Conservation (phyloP, 495 filamentous ascomycete genomes). For the Penicillium tannophilum region DNA sequence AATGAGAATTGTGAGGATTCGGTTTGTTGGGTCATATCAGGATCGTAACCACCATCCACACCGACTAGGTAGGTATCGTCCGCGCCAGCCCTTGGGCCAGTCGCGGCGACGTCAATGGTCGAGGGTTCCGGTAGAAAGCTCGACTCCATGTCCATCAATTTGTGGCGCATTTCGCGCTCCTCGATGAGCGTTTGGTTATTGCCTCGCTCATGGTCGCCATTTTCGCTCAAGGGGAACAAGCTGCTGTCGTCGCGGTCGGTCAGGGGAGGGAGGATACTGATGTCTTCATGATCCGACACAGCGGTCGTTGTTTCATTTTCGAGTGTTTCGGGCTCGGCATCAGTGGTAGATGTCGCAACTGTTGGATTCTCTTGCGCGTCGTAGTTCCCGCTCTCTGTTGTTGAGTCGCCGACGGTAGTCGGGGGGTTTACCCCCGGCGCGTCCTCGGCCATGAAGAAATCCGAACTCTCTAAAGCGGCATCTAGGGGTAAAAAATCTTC, state of each 20-base stretch:
- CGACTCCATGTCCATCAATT: conserved; percentile 84
- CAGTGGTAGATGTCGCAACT: conserved; percentile 11
- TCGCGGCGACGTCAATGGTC: conserved; percentile 41
- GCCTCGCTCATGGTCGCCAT: conserved; percentile 41
- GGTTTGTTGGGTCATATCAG: conserved; percentile 16
- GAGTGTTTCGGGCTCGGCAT: conserved; percentile 12
- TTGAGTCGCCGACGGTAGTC: conserved; percentile 26
- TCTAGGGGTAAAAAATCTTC: conserved; percentile 39
- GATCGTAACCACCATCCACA: conserved; percentile 28
- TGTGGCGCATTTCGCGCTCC: conserved; percentile 67
- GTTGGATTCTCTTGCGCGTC: conserved; percentile 22
- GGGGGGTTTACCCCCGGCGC: conserved; percentile 32
- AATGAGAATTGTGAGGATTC: conserved; percentile 35
- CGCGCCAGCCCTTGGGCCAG: conserved; percentile 29
- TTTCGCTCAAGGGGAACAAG: conserved; percentile 39
- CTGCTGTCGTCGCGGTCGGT: conserved; percentile 44
- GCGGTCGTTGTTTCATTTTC: conserved; percentile 12
- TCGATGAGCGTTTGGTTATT: conserved; percentile 57
- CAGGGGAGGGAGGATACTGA: conserved; percentile 39
- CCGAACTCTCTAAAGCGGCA: conserved; percentile 35
- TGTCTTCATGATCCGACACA: conserved; percentile 19
- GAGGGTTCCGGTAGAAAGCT: conserved; percentile 69
- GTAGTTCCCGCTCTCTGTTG: conserved; percentile 18
- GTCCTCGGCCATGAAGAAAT: conserved; percentile 43
- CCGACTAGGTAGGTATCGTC: conserved; percentile 51